Conservation (phyloP, 139 green algal genomes). For the Closterium sp. region DNA sequence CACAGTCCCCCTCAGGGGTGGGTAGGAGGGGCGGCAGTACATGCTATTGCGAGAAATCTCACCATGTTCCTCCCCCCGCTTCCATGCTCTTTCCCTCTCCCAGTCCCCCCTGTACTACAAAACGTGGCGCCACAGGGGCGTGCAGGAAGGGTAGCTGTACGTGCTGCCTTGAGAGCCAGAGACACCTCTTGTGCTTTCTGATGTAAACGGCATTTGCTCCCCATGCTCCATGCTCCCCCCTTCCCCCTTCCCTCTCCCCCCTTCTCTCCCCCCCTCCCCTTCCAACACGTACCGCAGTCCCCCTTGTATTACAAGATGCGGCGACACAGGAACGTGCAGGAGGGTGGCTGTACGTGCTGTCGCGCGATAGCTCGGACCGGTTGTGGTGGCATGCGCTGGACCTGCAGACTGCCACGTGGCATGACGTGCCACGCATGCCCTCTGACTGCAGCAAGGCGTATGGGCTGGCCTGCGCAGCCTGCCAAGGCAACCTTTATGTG, state of each 20-base stretch:
- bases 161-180: not conserved
- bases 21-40: no score
- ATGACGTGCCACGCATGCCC: conserved; percentile 15
- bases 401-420: not conserved
- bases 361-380: not conserved
- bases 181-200: not conserved
- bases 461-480: not conserved
- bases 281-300: not conserved
- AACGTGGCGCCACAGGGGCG: not conserved
- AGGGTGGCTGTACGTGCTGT: conserved; percentile 33
- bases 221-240: not conserved
- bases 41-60: no score
- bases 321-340: not conserved
- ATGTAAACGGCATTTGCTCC: not conserved
- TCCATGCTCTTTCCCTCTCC: not conserved
- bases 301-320: conserved; percentile 17
- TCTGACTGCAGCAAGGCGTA: not conserved
- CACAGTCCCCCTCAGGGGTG: no score
- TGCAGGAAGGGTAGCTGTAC: not conserved
- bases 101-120: not conserved
- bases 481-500: conserved; percentile 26
- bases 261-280: not conserved
- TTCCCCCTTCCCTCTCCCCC: not conserved
- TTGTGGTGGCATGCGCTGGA: conserved; percentile 22
- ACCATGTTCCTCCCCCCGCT: not conserved